Evolutionary conservation across 2,329 filamentous ascomycete species (phyloP), one percentile per base, ranked within the genome.

Genomic region (Sporothrix mexicana): DNA sequence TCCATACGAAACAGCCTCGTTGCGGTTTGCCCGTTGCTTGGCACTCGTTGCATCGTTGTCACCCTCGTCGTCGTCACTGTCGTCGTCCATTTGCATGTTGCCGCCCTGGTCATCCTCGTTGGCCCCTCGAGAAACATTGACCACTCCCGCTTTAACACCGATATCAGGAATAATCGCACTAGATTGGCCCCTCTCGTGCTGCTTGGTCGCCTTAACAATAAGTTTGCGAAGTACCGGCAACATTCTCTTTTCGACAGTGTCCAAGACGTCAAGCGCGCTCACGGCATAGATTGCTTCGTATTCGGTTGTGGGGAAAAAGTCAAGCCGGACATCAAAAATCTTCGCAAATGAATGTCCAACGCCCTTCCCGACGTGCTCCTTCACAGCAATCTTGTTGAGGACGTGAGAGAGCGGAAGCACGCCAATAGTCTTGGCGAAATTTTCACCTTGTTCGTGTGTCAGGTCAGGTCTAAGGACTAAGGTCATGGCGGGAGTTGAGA

Each of bases 381-480:
- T 91, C 25, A 98, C 92, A 1, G 87, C 89, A 15, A 94, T 92
- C 75, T 91, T 90, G 79, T 98, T 93, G 43, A 98, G 83, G 49
- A 99, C 89, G 77, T 97, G 92, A 0, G 93, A 91, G 59, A 99
- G 86, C 3, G 92, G 93, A 61, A 98, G 87, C 74, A 92, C 90
- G 79, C 93, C 97, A 79, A 98, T 97, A 36, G 91, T 92, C 84
- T 99, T 99, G 66, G 95, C 92, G 79, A 99, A 98, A 66, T 87
- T 88, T 78, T 94, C 90, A 9, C 89, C 90, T 71, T 95, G 88
- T 4, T 90, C 87, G 47, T 87, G 84, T 0, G 90, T 86, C 49
- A 97, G 83, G 77, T 94, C 92, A 25, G 90, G 85, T 77, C 92
- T 92, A 43, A 97, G 86, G 62, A 92, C 87, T 20, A 98, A 85